Percentiles rank a stretch among this genome's conserved stretches.
These are phyloP conservation scores for Nicotiana noctiflora DNA, from an alignment of 257 asterid genomes.

Conservation along the genomic window DNA sequence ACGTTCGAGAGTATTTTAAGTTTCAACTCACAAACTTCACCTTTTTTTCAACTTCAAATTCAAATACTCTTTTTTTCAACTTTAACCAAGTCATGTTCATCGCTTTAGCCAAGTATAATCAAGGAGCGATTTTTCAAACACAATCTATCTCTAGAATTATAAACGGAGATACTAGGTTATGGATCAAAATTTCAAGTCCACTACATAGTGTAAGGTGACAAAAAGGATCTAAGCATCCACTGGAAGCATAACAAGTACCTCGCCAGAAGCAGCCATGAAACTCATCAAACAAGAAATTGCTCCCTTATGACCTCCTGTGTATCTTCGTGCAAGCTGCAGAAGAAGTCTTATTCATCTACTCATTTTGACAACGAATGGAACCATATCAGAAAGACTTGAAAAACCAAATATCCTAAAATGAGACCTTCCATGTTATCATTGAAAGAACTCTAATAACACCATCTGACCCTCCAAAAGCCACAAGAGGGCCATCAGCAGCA, in stretches of 20 bases:
- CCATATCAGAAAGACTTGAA: constrained; percentile 1
- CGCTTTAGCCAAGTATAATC: not conserved
- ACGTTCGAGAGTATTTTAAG: no score
- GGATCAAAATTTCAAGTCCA: not conserved
- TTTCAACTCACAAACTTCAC: no score
- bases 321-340: constrained; percentile 86
- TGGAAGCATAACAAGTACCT: constrained; percentile 42
- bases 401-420: constrained; percentile 11
- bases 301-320: constrained; percentile 97
- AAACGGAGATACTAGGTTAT: not conserved
- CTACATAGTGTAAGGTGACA: not conserved
- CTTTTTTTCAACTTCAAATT: not conserved
- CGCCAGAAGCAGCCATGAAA: constrained; percentile 87
- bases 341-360: not conserved
- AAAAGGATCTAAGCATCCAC: not conserved
- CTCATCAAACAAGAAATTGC: constrained; percentile 87
- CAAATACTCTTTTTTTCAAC: not conserved
- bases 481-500: constrained; percentile 87
- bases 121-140: not conserved
- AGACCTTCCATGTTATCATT: constrained; percentile 97
- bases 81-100: not conserved
- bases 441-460: constrained; percentile 98
- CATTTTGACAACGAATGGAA: not conserved
- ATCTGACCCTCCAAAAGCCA: constrained; percentile 97
- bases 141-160: not conserved